Base-by-base conservation (phyloP, 148 eudicot genomes). In the Amaranthus palmeri region DNA sequence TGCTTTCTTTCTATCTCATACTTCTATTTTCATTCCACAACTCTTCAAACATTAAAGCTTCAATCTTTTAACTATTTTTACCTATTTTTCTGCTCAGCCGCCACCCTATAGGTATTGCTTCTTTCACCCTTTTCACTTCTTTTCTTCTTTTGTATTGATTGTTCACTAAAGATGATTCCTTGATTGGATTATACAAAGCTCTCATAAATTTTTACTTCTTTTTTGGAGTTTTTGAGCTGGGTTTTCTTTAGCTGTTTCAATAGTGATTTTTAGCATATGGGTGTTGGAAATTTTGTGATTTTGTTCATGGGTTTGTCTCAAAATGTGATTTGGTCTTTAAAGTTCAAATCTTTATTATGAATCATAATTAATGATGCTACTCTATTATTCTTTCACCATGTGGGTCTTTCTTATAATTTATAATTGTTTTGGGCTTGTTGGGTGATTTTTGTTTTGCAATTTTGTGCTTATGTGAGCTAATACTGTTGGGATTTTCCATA, bases 91-190 rank as follows among this genome's bases (percentile, higher is more conserved):
- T 42, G 44, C 15, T 65, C 69, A 69, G 78, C 74, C 72, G 48
- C 68, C 75, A 25, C 50, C 67, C 25, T 47, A 47, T 68, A 75
- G 88, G 88, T 85, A 25, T 78, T 77, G 65, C 42, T 76, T 72
- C 66, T 55, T 44, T 48, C 44, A 51, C 46, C 60, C 14, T 41
- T 7, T 61, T 62, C 66, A 55, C 25, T 42, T 67, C 50, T 44
- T 62, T 9, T 14, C 11, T 53, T 63, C 11, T 49, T 52, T 63
- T 6, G 13, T 44, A 17, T 44, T 44, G 46, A 4, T 14, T 25
- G 56, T 42, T 25, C 8, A 10, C 11, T 10, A 17, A 68, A 73
- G 36, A 47, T 48, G 46, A 41, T 45, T 45, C 7, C 53, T 46
- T 65, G 36, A 65, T 65, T 7, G 36, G 36, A 59, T 18, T 9